Base-by-base conservation (phyloP, 352 stramenopile species). In the Pythium periplocum region DNA sequence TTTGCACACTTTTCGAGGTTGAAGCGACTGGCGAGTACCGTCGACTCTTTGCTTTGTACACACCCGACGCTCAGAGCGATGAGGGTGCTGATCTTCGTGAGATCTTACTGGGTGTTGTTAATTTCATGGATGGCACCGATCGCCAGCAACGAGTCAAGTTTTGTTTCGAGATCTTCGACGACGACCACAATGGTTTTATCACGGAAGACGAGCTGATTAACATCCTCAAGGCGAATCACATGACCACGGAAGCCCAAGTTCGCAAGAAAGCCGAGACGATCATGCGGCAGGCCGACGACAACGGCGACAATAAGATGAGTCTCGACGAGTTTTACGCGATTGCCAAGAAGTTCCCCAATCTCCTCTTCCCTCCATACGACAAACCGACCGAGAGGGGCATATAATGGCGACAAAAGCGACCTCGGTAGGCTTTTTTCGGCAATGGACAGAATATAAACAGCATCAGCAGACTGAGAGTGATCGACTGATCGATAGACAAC, bases 91-190 rank as follows among this genome's bases (percentile, higher is more conserved):
- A 98, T 59, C 68, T 96, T 53, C 74, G 85, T 7, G 89, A 98
- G 54, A 83, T 98, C 30, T 71, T 98, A 34, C 78, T 98, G 26
- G 86, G 80, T 6, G 80, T 97, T 9, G 81, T 90, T 46, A 98
- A 97, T 53, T 97, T 97, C 63, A 70, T 96, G 52, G 73, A 72
- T 2, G 59, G 65, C 12, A 72, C 86, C 26, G 75, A 90, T 32
- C 75, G 68, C 31, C 76, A 80, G 30, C 86, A 96, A 66, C 85
- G 90, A 11, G 91, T 96, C 30, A 86, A 90, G 52, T 96, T 98
- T 52, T 93, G 87, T 57, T 98, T 98, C 61, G 88, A 96, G 30
- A 87, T 98, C 48, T 98, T 96, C 51, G 93, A 98, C 59, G 88
- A 96, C 51, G 93, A 98, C 61, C 78, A 90, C 70, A 95, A 92